phyloP scores from a whole-genome alignment of 179 eudicot species.

The Vitellaria paradoxa region DNA sequence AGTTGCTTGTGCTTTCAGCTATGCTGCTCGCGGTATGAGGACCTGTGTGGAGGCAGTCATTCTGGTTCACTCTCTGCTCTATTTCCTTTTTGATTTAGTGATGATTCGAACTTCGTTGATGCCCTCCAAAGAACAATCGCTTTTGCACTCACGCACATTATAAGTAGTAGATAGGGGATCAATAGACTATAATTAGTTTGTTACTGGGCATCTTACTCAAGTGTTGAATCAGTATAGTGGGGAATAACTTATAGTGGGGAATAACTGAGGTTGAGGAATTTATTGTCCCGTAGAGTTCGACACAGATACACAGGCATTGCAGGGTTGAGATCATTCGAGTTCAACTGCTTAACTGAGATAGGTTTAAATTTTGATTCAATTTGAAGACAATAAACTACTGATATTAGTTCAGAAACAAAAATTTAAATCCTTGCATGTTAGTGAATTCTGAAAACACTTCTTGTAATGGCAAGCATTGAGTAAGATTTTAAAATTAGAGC shows the following conservation, averaged over 20 bases:
- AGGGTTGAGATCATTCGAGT: neutral
- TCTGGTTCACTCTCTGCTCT: conserved; percentile 34
- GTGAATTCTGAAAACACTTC: too few relatives aligned
- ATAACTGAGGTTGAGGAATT: neutral
- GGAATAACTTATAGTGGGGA: neutral
- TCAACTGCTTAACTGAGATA: neutral
- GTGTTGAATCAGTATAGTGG: neutral
- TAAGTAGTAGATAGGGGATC: neutral
- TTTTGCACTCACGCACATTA: too few relatives aligned
- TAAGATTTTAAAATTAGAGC: too few relatives aligned
- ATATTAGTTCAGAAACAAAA: too few relatives aligned
- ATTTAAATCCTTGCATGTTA: too few relatives aligned
- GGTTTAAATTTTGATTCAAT: neutral
- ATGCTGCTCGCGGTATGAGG: conserved; percentile 61
- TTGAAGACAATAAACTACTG: neutral
- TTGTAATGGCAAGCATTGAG: too few relatives aligned
- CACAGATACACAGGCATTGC: neutral
- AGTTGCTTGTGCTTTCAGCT: conserved; percentile 31
- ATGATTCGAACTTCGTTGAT: neutral
- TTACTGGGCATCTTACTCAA: neutral
- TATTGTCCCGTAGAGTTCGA: neutral
- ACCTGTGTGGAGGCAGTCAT: conserved; percentile 62
- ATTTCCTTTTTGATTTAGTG: neutral
- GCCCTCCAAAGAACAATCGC: neutral
- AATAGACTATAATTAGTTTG: neutral